Evolutionary conservation across 2,329 filamentous ascomycete species (phyloP), one percentile per base, ranked within the genome.

Genomic region (Ophioceras dolichostomum): DNA sequence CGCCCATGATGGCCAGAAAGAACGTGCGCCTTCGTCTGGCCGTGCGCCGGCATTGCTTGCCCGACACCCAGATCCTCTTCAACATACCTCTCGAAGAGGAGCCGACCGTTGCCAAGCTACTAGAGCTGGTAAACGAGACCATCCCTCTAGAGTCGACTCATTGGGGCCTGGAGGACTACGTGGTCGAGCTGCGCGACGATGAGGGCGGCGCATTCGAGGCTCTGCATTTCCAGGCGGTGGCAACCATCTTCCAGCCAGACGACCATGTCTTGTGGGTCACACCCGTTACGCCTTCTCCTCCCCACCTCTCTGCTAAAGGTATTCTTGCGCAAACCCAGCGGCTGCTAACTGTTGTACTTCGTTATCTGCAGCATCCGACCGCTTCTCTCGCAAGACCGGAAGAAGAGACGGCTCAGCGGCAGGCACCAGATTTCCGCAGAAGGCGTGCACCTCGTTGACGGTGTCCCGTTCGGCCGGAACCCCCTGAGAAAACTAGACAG

Each of bases 111-210:
- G 72, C 83, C 21, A 76, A 81, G 46, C 71, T 95, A 2, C 66
- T 95, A 27, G 76, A 83, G 44, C 73, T 85, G 42, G 67, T 95
- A 46, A 88, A 93, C 57, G 74, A 83, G 31, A 69, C 83, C 13
- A 64, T 95, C 2, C 87, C 88, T 0, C 73, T 96, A 0, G 87
- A 94, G 60, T 77, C 79, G 39, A 68, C 69, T 29, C 68, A 86
- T 41, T 94, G 86, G 85, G 86, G 85, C 0, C 61, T 94, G 4
- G 88, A 95, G 50, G 85, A 95, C 54, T 96, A 96, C 56, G 73
- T 73, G 8, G 84, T 94, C 21, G 83, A 93, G 57, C 68, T 94
- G 4, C 57, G 58, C 16, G 66, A 70, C 39, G 49, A 51, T 20
- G 58, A 62, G 27, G 70, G 69, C n/a, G 63, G 59, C 14, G 76